Evolutionary conservation across 2,329 filamentous ascomycete genomes (phyloP).

Genomic region (Metarhizium sp.): DNA sequence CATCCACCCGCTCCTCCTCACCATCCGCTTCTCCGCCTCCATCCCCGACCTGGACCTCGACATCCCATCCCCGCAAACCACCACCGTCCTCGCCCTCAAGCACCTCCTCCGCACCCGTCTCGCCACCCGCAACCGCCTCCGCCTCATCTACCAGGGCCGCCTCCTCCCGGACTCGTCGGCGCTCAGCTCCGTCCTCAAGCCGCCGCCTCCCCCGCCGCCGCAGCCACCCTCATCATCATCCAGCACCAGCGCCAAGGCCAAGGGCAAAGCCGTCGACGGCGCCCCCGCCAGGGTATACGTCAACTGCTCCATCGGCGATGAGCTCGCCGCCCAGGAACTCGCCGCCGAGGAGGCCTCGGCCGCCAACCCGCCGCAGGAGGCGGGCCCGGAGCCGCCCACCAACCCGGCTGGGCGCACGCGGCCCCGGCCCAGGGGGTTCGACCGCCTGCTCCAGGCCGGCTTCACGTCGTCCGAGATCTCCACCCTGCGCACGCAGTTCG

Average conservation of each 20-base stretch:
- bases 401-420: constrained; percentile 15
- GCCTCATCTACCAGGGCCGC: constrained; percentile 83
- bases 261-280: constrained; percentile 50
- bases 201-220: constrained; percentile 43
- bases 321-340: constrained; percentile 60
- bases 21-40: constrained; percentile 82
- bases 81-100: constrained; percentile 71
- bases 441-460: constrained; percentile 70
- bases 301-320: constrained; percentile 83
- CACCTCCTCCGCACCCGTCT: constrained; percentile 69
- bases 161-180: constrained; percentile 67
- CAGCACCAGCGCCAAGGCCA: constrained; percentile 17
- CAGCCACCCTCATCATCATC: neutral
- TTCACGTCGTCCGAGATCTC: constrained; percentile 79
- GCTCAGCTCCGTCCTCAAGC: constrained; percentile 57
- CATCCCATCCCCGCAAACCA: constrained; percentile 56
- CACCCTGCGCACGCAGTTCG: constrained; percentile 78
- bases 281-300: constrained; percentile 59
- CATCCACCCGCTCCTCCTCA: constrained; percentile 54
- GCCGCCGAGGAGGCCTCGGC: constrained; percentile 50
- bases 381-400: constrained; percentile 30
- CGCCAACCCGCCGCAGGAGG: constrained; percentile 28
- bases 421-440: constrained; percentile 61
- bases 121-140: constrained; percentile 60
- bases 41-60: constrained; percentile 76